A percentile compares a stretch with the other conserved stretches of the same genome.
These are phyloP conservation scores for Capronia epimyces DNA, from an alignment of 2,329 filamentous ascomycete species.

Conservation along the genomic window DNA sequence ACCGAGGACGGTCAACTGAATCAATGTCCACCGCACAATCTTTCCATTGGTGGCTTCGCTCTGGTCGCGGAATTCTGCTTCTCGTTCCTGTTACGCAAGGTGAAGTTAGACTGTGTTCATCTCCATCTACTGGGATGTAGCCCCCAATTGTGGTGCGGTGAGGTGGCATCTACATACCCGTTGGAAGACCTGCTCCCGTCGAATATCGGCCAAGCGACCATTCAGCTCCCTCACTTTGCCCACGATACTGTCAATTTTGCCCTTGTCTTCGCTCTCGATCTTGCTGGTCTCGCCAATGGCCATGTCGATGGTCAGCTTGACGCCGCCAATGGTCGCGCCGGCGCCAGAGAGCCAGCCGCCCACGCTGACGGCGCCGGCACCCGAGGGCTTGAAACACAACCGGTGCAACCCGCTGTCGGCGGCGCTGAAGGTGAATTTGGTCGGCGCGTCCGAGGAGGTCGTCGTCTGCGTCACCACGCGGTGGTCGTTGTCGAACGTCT, in stretches of 20 bases:
- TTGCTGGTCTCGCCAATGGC: conserved; percentile 90
- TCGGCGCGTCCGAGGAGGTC: conserved; percentile 67
- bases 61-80: conserved; percentile 96
- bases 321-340: conserved; percentile 65
- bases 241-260: conserved; percentile 84
- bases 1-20: conserved; percentile 79
- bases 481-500: conserved; percentile 96
- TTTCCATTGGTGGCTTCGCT: conserved; percentile 88
- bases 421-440: conserved; percentile 92
- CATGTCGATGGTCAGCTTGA: conserved; percentile 81
- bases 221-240: conserved; percentile 86
- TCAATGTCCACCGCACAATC: conserved; percentile 87
- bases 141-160: too few species aligned
- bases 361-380: conserved; percentile 60
- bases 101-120: too few species aligned
- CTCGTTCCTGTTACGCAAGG: conserved; percentile 65
- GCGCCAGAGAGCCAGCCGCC: conserved; percentile 66
- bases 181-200: conserved; percentile 94
- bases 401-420: conserved; percentile 93
- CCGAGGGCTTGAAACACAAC: conserved; percentile 86
- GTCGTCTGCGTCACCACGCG: conserved; percentile 65
- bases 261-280: conserved; percentile 90
- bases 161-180: conserved; percentile 66
- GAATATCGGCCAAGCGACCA: conserved; percentile 76
- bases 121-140: too few species aligned